These are phyloP conservation scores for Gelatoporia subvermispora DNA, from an alignment of 768 basidiomycete species.

Conservation along the genomic window DNA sequence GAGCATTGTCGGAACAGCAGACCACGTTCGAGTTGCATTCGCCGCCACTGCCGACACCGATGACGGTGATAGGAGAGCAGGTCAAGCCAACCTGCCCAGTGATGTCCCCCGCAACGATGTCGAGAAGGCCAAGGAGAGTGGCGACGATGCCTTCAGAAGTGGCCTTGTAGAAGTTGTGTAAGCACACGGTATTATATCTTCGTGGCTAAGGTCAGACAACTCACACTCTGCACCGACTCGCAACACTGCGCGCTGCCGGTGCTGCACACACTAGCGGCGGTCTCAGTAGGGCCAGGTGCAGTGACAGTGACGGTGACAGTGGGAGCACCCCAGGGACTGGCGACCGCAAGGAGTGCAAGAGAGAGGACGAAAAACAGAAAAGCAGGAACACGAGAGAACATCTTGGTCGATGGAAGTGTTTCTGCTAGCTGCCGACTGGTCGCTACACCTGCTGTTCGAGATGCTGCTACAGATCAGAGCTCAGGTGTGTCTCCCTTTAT, in stretches of 20 bases:
- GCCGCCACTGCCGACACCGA: neutral
- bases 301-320: constrained; percentile 1
- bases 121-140: constrained; percentile 2
- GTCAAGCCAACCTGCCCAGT: neutral
- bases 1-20: constrained; percentile 7
- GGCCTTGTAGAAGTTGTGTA: neutral
- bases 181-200: neutral
- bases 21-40: constrained; percentile 1
- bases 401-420: neutral
- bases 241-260: constrained; percentile 10
- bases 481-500: too few relatives aligned
- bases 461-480: too few relatives aligned
- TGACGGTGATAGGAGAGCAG: constrained; percentile 7
- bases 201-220: neutral
- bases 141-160: neutral
- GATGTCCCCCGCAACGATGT: neutral
- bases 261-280: constrained; percentile 2
- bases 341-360: constrained; percentile 12
- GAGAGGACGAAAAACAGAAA: constrained; percentile 7
- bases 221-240: neutral
- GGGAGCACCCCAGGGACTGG: constrained; percentile 9
- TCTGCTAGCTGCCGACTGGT: too few relatives aligned
- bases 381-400: constrained; percentile 10
- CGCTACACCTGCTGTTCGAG: too few relatives aligned
- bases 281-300: neutral